Conservation (phyloP, 176 grass and related monocot species). For the Oryza coarctata region DNA sequence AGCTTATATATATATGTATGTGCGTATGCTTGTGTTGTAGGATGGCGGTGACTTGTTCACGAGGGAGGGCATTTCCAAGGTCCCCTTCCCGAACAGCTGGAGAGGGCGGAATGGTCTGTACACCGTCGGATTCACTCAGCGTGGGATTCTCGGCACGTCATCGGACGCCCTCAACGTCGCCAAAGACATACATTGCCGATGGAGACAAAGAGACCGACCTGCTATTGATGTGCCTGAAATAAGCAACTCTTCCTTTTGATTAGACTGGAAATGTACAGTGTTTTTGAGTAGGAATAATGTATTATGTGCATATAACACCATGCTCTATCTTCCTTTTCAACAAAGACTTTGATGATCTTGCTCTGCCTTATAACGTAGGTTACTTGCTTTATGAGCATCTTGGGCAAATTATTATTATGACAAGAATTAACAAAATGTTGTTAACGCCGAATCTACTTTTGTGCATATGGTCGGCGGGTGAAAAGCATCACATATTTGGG, state of each 20-base stretch:
- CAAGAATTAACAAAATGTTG: too few species aligned
- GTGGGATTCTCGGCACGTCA: constrained; percentile 77
- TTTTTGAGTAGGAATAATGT: constrained; percentile 10
- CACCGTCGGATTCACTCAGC: constrained; percentile 75
- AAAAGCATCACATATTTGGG: too few species aligned
- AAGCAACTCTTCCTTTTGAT: constrained; percentile 12
- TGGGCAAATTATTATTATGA: too few species aligned
- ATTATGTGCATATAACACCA: constrained; percentile 3
- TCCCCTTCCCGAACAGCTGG: constrained; percentile 67
- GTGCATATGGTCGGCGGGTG: too few species aligned
- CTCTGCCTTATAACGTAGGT: too few species aligned
- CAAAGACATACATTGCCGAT: constrained; percentile 59
- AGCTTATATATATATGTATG: background rate
- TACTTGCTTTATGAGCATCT: too few species aligned
- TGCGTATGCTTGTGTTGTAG: constrained; percentile 27
- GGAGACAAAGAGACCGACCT: constrained; percentile 33
- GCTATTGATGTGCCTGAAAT: background rate
- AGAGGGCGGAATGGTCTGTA: constrained; percentile 81
- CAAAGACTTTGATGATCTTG: too few species aligned
- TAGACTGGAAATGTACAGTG: constrained; percentile 27
- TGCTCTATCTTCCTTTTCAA: background rate
- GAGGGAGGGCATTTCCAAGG: constrained; percentile 58
- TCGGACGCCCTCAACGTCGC: constrained; percentile 74
- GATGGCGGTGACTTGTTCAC: constrained; percentile 61
- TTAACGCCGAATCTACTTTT: too few species aligned